Evolutionary conservation across 225 moss, liverwort and hornwort genomes (phyloP), one percentile per base, ranked within the genome.

Genomic region (Anthoceros angustus): DNA sequence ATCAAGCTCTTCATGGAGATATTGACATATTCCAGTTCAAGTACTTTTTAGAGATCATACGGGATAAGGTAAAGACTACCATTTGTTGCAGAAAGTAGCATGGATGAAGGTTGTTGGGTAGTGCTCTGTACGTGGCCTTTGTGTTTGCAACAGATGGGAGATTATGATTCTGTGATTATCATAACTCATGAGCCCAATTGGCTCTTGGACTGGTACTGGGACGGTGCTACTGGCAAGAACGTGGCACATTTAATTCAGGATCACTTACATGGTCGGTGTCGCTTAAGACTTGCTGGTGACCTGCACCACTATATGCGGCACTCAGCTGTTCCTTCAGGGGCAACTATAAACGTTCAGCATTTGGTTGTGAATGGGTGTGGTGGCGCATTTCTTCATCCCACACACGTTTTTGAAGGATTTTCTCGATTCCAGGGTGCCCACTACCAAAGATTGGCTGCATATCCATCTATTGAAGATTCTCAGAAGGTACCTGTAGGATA

Each of bases 21-120:
- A 98, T 98, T 73, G 98, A 98, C 69, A 87, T 98, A 69, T 98
- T 89, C 71, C 98, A 98, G 72, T 98, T 92, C 81, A 98, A 98
- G 75, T 98, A 92, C 67, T 98, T 98, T 69, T 79, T 84, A 66
- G 87, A 98, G 65, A 80, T 89, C 40, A 85, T 90, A 63, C 85
- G 73, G 64, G 77, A 87, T 32, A 79, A 92, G 70, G 98, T 92
- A 78, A 70, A 64, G 25, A 5, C 64, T 60, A 7, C 6, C 16
- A 11, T 26, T 68, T 66, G 66, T 65, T 40, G 12, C 0, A n/a
- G 8, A 24, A 40, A 48, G 14, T 18, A 48, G 14, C 46, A 48
- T 48, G 46, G 2, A 6, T 12, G 1, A 48, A 1, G 12, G 46
- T 18, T 18, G 1, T 48, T 18, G 46, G 12, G 8, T 55, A 12